Evolutionary conservation across 2,329 filamentous ascomycete genomes (phyloP), one percentile per base, ranked within the genome.

Genomic region (Sclerotiophoma versabilis): DNA sequence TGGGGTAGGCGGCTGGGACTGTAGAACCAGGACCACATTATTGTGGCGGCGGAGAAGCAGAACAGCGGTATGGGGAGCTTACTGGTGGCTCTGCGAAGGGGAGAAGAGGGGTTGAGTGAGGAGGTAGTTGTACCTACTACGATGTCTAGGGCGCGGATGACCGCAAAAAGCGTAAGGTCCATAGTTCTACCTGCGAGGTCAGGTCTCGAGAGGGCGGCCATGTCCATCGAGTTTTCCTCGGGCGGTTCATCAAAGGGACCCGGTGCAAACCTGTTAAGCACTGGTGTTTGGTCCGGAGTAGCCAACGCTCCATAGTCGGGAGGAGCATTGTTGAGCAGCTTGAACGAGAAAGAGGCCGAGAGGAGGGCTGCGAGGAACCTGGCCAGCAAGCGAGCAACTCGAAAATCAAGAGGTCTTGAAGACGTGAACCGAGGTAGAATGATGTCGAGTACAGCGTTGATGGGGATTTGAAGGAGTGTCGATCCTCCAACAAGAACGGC

Each of bases 21-120:
- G 76, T 93, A 96, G 71, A 96, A 88, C 90, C 90, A 96, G 15
- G 90, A 84, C 88, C 90, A 93, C 92, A 96, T 96, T 62, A 96
- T 87, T 30, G 91, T 77, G 19, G 87, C 88, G 32, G 84, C 87
- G 17, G 90, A 92, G 27, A 82, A 73, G 37, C 88, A 85, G 72
- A 96, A 96, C 15, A 93, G 76, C 5, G 83, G 76, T 4, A 90
- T 84, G 68, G 93, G 89, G n/a, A 85, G 78, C 30, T 85, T 71
- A 23, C 68, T 66, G 23, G 77, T 72, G 6, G 75, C 27, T n/a
- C 30, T 25, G 2, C 44, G 33, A 2, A 57, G 29, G 11, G 33
- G 34, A 12, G 51, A 57, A 3, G 30, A 22, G 15, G 42, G 47
- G 2, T 44, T 26, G 19, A 56, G 47, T 2, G 37, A 32, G 5